Evolutionary conservation across 176 grass and related monocot genomes (phyloP).

Genomic region (Bothriochloa decipiens): DNA sequence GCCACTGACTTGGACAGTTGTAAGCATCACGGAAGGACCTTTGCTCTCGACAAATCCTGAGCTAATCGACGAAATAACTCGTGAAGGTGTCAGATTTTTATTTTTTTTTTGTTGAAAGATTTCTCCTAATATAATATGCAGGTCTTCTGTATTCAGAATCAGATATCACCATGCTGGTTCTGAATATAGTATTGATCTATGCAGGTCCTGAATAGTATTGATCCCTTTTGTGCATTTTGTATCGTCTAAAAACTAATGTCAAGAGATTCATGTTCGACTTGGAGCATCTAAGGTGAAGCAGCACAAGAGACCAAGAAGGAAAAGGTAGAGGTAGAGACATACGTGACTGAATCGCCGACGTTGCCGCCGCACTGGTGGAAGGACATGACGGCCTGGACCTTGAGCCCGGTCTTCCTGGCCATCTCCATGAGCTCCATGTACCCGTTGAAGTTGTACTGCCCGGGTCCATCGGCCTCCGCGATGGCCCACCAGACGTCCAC

Average conservation of each 20-base stretch:
- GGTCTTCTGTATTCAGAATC: neutral
- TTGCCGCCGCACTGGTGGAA: slow-evolving; percentile 97
- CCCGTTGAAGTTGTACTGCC: slow-evolving; percentile 66
- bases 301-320: neutral
- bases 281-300: neutral
- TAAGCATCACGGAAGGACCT: neutral
- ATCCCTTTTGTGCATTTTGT: neutral
- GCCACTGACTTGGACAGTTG: neutral
- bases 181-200: neutral
- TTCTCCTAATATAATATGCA: no score
- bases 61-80: neutral
- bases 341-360: slow-evolving; percentile 83
- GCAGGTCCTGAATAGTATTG: neutral
- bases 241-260: neutral
- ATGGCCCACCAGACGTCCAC: slow-evolving; percentile 94
- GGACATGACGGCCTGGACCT: slow-evolving; percentile 97
- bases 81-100: neutral
- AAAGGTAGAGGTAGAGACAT: neutral
- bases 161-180: neutral
- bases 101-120: no score
- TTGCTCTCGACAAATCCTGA: neutral
- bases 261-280: neutral
- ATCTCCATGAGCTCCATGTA: slow-evolving; percentile 91
- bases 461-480: slow-evolving; percentile 56
- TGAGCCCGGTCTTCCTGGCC: slow-evolving; percentile 57